phyloP scores from a whole-genome alignment of 306 rosid species.

The Arachis hypogaea region DNA sequence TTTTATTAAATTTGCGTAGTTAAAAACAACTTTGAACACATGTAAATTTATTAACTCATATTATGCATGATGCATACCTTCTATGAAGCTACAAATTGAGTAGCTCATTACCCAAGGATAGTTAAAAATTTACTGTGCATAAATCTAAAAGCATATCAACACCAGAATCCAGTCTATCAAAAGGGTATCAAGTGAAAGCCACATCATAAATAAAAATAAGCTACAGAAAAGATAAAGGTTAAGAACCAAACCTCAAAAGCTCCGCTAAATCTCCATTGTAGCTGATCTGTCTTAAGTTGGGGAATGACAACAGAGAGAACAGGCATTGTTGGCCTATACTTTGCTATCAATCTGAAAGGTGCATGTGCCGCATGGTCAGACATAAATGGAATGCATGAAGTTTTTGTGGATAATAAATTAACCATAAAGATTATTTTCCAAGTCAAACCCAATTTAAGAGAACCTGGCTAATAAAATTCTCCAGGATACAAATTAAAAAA shows the following conservation, averaged over 20 bases:
- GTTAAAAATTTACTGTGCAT: background rate
- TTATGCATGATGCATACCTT: background rate
- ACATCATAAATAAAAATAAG: conserved; percentile 17
- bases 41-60: background rate
- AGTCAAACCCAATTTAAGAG: background rate
- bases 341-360: conserved; percentile 81
- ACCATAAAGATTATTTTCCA: conserved; percentile 27
- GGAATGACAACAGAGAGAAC: conserved; percentile 90
- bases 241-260: conserved; percentile 83
- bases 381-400: conserved; percentile 14
- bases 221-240: conserved; percentile 25
- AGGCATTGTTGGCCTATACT: conserved; percentile 97
- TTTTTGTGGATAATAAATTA: conserved; percentile 8
- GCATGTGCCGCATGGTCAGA: conserved; percentile 12
- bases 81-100: background rate
- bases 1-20: background rate
- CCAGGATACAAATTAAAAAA: conserved; percentile 20
- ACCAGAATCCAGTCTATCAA: conserved; percentile 5
- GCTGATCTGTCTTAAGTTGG: conserved; percentile 75
- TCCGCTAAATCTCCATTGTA: conserved; percentile 95
- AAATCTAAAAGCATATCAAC: conserved; percentile 16
- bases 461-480: conserved; percentile 13
- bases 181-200: background rate
- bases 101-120: conserved; percentile 16
- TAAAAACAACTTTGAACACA: conserved; percentile 1